A percentile compares a stretch with the other conserved stretches of the same genome.
These are phyloP conservation scores for Paecilomyces fulvus DNA, from an alignment of 2,329 filamentous ascomycete genomes.

Conservation along the genomic window DNA sequence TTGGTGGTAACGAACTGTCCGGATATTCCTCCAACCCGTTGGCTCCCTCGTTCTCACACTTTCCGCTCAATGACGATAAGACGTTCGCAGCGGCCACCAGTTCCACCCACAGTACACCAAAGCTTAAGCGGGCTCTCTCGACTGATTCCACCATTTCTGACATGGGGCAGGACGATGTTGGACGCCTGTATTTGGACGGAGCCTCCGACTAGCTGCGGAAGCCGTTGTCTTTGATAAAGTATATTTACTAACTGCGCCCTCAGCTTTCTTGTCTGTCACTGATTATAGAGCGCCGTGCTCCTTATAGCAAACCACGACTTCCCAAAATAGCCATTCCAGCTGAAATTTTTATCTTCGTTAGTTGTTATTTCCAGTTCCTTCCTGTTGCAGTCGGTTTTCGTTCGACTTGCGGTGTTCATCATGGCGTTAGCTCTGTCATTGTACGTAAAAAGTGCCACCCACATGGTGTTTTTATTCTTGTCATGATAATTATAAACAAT, in stretches of 20 bases:
- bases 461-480: neutral
- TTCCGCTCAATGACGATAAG: constrained; percentile 13
- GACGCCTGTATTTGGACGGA: constrained; percentile 23
- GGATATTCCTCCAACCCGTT: constrained; percentile 27
- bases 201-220: constrained; percentile 12
- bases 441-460: neutral
- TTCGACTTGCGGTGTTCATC: neutral
- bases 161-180: constrained; percentile 24
- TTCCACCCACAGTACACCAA: constrained; percentile 9
- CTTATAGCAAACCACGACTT: neutral
- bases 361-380: neutral
- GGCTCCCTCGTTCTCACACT: constrained; percentile 16
- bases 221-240: neutral
- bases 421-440: neutral
- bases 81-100: constrained; percentile 11
- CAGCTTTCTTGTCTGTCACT: neutral
- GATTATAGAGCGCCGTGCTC: constrained; percentile 3
- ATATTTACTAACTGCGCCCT: neutral
- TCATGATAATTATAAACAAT: neutral
- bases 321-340: neutral
- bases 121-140: constrained; percentile 14
- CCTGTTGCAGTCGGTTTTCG: neutral
- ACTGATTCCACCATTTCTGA: constrained; percentile 29
- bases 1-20: constrained; percentile 16
- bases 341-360: neutral